Conservation (phyloP, 2,329 filamentous ascomycete genomes). For the Fusarium sarcochroum region DNA sequence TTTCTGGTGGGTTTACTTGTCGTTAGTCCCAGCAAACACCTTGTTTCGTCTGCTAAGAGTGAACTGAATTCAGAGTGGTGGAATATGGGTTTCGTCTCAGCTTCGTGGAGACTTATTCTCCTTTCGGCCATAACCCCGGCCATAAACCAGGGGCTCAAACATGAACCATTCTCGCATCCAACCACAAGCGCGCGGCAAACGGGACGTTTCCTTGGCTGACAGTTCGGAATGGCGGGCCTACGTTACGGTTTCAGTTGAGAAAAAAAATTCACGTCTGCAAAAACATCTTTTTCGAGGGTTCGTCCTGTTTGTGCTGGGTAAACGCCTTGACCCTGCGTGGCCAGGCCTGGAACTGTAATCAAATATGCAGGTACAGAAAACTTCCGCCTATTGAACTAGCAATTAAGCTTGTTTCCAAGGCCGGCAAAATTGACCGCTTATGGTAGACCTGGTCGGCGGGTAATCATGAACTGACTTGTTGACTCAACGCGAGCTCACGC, state of each 20-base stretch:
- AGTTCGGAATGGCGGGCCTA: neutral
- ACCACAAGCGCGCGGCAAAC: constrained; percentile 36
- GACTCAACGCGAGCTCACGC: too few relatives aligned
- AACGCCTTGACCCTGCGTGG: neutral
- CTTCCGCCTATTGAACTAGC: constrained; percentile 1
- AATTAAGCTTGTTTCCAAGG: constrained; percentile 15
- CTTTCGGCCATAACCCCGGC: constrained; percentile 36
- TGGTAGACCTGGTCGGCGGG: too few relatives aligned
- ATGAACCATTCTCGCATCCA: constrained; percentile 2
- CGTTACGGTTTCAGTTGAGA: constrained; percentile 18
- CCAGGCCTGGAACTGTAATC: constrained; percentile 4
- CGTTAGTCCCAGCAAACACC: neutral
- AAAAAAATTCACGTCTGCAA: neutral
- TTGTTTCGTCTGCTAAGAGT: constrained; percentile 17
- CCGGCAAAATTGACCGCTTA: neutral
- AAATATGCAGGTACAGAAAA: neutral
- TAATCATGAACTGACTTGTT: too few relatives aligned
- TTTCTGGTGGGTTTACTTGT: neutral
- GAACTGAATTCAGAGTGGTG: constrained; percentile 42
- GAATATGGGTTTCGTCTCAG: constrained; percentile 42
- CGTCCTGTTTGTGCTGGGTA: neutral
- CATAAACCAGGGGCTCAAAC: constrained; percentile 21
- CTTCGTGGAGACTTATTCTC: constrained; percentile 31
- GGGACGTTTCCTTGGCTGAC: neutral
- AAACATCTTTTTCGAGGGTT: neutral